Evolutionary conservation across 805 yeast genomes (phyloP), one percentile per base, ranked within the genome.

Genomic region (Saccharomycopsis lassenensis): DNA sequence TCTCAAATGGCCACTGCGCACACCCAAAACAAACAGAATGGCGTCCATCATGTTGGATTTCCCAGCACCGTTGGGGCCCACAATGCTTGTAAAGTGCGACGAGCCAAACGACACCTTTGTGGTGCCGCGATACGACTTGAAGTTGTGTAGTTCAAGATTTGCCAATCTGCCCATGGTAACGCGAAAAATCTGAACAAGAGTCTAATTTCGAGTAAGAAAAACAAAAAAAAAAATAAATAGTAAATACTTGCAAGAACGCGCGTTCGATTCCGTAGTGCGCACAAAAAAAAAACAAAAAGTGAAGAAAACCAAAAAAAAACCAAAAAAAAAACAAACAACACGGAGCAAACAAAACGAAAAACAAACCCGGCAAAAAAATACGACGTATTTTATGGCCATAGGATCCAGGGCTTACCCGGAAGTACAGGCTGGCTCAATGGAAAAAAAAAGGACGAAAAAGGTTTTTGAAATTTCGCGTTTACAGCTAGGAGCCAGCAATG

Each of bases 61-160:
- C 5, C 98, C 98, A 1, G 96, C 81, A 23, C 98, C 98, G 65
- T 91, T 91, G n/a, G 97, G 97, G 1, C 98, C 98, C 40, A 91
- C 82, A 44, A 91, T 83, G 30, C 94, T 78, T 1, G 95, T 84
- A 61, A 91, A 91, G 42, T 69, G 65, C 0, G 87, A 71, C 8
- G 77, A 67, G 0, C 95, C 95, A 56, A 91, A 81, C 2, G 91
- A 94, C 16, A 89, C 71, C 4, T 67, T 65, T 12, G 84, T 68
- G 0, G 70, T 67, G 1, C 94, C 96, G 37, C 71, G 65, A 52
- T 91, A 91, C 1, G 96, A 87, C 61, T 91, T 91, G 74, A 91
- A 91, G 57, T 91, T 85, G 57, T 70, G 63, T 23, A 87, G 61
- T 53, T 83, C 94, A 36, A 87, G 56, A 2, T 89, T 87, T 26